Evolutionary conservation across 2,329 filamentous ascomycete species (phyloP).

Genomic region (Didymella keratinophila): DNA sequence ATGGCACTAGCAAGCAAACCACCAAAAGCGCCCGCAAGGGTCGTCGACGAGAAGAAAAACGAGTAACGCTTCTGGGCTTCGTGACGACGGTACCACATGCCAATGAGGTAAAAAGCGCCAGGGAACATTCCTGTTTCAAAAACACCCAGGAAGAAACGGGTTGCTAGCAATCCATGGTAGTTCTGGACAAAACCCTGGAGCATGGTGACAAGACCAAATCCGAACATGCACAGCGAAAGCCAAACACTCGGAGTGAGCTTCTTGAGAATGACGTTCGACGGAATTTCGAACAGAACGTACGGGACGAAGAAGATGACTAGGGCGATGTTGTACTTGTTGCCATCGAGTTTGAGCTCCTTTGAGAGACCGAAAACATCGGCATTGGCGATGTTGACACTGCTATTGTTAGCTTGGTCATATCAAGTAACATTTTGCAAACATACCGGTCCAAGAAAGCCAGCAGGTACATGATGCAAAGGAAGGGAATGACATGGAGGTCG

Average conservation of each 20-base stretch:
- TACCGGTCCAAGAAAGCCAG: conserved; percentile 58
- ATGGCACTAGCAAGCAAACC: conserved; percentile 86
- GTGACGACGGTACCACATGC: conserved; percentile 87
- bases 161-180: conserved; percentile 78
- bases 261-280: conserved; percentile 61
- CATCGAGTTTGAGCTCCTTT: conserved; percentile 55
- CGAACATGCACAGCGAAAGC: conserved; percentile 81
- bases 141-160: conserved; percentile 81
- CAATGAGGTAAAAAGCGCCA: conserved; percentile 70
- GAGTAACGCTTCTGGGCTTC: conserved; percentile 93
- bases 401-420: neutral
- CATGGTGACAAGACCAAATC: conserved; percentile 78
- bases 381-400: conserved; percentile 62
- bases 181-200: conserved; percentile 80
- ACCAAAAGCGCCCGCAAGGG: conserved; percentile 82
- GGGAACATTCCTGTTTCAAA: conserved; percentile 65
- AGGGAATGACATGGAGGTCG: conserved; percentile 59
- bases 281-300: conserved; percentile 63
- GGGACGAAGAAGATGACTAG: conserved; percentile 64
- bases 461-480: conserved; percentile 61
- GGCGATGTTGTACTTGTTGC: conserved; percentile 59
- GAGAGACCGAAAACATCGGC: conserved; percentile 61
- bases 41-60: conserved; percentile 90
- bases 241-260: conserved; percentile 61
- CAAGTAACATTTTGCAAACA: neutral